Base-by-base conservation (phyloP, 768 basidiomycete genomes). In the Auricularia heimuer region DNA sequence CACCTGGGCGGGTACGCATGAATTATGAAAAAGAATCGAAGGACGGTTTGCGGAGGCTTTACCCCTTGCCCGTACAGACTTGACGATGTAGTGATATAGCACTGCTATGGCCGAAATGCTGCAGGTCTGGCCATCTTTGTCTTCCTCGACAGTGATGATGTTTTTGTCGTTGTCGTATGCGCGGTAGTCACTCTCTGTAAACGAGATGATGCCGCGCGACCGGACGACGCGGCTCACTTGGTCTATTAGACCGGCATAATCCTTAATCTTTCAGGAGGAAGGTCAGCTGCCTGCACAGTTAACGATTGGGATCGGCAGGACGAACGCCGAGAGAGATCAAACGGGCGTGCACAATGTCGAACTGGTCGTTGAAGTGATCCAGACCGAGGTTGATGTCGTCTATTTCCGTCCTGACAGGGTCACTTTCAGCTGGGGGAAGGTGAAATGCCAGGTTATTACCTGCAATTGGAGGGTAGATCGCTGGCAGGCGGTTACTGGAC, bases 331-430 rank as follows among this genome's bases (percentile, higher is more conserved):
- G 84, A 2, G 86, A 81, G 65, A 92, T 81, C 44, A 91, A 80
- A 29, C 86, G 84, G 36, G 83, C 82, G 70, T 91, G 90, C 0
- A 88, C 87, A 12, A 87, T 86, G 70, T 92, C 82, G 75, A 90
- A 92, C 66, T 86, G 82, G 12, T 85, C 85, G 70, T 87, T 89
- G 72, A 85, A 91, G 75, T 92, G 90, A 69, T 91, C 88, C 33
- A 92, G 77, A 2, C 90, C 90, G 18, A 91, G 82, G 74, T 92
- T 92, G 71, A 92, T 85, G 72, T 92, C 90, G 71, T 92, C 90
- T 4, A 91, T 82, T 73, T 92, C 90, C 70, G 86, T 89, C 67
- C 35, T 69, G 64, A 62, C 63, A 66, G 61, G 39, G 21, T 18
- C 47, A 51, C 18, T 45, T 45, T 4, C 14, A 51, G 18, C 18